Evolutionary conservation across 352 stramenopile species (phyloP).

Genomic region (Thraustochytrium sp.): DNA sequence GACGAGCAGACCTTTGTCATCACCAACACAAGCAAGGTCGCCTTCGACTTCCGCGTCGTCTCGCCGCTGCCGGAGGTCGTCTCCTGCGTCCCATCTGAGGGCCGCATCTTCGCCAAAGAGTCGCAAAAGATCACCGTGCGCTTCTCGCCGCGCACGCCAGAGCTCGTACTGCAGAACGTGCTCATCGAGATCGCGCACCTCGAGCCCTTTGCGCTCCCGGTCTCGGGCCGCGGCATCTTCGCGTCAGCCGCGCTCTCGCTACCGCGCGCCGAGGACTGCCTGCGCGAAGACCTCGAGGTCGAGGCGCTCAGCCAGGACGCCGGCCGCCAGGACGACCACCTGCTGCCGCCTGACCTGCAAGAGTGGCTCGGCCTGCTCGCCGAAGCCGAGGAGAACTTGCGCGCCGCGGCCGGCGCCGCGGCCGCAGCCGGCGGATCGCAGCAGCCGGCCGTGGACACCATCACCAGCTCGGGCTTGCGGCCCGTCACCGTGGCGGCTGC

Average conservation of each 20-base stretch:
- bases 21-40: constrained; percentile 82
- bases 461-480: neutral
- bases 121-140: constrained; percentile 78
- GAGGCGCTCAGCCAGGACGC: neutral
- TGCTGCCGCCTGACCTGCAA: neutral
- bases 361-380: constrained; percentile 11
- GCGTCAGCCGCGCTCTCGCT: constrained; percentile 76
- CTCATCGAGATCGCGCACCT: constrained; percentile 88
- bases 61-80: constrained; percentile 56
- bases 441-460: neutral
- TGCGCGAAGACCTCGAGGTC: neutral
- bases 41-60: constrained; percentile 59
- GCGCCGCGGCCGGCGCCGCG: neutral
- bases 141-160: constrained; percentile 74
- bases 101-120: constrained; percentile 76
- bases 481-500: neutral
- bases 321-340: neutral
- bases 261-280: constrained; percentile 55
- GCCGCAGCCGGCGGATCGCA: constrained; percentile 26
- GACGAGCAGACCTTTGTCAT: constrained; percentile 85
- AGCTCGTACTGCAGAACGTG: constrained; percentile 74
- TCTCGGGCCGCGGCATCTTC: constrained; percentile 81
- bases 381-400: neutral
- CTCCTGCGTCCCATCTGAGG: constrained; percentile 67
- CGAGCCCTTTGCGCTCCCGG: constrained; percentile 76